Evolutionary conservation across 306 rosid genomes (phyloP), one percentile per base, ranked within the genome.

Genomic region (Casuarina equisetifolia): DNA sequence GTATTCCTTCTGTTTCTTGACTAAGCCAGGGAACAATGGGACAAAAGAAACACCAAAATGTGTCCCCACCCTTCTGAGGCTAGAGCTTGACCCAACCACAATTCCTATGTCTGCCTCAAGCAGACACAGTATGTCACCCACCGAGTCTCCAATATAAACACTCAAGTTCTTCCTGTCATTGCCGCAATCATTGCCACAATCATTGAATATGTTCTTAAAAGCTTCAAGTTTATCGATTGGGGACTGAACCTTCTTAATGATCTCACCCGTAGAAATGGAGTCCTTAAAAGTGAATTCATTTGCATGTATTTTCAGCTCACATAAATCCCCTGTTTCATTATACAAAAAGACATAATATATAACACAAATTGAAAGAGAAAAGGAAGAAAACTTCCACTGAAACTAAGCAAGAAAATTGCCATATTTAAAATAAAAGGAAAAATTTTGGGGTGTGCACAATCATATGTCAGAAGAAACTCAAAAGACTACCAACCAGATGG

Each of bases 31-130:
- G 80, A 81, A 90, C 82, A 96, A 72, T 4, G 99, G 97, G 74
- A 93, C 87, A 72, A 96, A 96, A 43, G 93, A 84, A 69, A 96
- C 82, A 72, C 99, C 99, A 46, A 86, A 96, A 17, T 80, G 91
- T 6, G 81, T 84, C 67, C 89, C 99, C 57, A 96, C 69, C 49
- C 81, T 90, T 79, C 94, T 87, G 50, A 96, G 96, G 87, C 99
- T 93, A 83, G 94, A 82, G 82, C 98, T 96, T 44, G 98, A 87
- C 74, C 93, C 99, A 74, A 96, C 66, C 70, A 91, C 96, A 70
- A 96, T 96, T 77, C 99, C 99, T 64, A 96, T 74, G 84, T 96
- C 99, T 39, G 99, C 99, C 87, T 93, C 93, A 7, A 96, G 96
- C 74, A 96, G 92, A 82, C 97, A 93, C 52, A 96, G 96, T 78